Evolutionary conservation across 1,139 yeast species (phyloP), one percentile per base, ranked within the genome.

Genomic region (Candida sanyaensis): DNA sequence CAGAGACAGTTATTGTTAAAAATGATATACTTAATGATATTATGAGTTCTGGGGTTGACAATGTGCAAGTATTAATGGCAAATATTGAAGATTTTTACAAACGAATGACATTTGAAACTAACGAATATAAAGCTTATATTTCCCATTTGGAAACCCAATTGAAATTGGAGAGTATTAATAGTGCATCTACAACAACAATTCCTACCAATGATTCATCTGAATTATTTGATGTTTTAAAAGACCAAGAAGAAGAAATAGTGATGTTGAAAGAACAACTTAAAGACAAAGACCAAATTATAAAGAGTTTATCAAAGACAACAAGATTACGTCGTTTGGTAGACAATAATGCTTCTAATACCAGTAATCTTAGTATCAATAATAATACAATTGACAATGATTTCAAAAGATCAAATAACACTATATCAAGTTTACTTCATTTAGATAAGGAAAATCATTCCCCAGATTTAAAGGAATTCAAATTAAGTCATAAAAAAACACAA

Each of bases 271-370:
- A 81, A 50, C 73, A 79, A 44, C 65, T 88, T 45, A 77, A 78
- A 46, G 81, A 76, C 56, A 91, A 90, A 63, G 96, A 90, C 56
- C 84, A 85, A 44, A 84, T 91, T 53, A 88, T 91, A 48, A 80
- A 80, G 53, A 91, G 95, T 8, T 71, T 91, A 43, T 82, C 84
- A 39, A 80, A 84, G 48, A 79, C 86, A 1, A 73, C 80, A 34
- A 72, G 81, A 53, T 66, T 81, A 43, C 71, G 87, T 33, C 74
- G 77, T 43, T 58, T 76, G 41, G 78, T 73, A 17, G 80, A 74
- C 39, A 42, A 46, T 65, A 65, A 48, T 42, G 37, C 41, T 26
- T 31, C 42, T 27, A 42, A 42, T 17, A 28, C 12, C 17, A 32
- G 33, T 27, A 42, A 42, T 17, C 23, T 10, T 10, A 32, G 33